Conservation (phyloP, 176 grass and related monocot genomes). For the Tillandsia leiboldiana region DNA sequence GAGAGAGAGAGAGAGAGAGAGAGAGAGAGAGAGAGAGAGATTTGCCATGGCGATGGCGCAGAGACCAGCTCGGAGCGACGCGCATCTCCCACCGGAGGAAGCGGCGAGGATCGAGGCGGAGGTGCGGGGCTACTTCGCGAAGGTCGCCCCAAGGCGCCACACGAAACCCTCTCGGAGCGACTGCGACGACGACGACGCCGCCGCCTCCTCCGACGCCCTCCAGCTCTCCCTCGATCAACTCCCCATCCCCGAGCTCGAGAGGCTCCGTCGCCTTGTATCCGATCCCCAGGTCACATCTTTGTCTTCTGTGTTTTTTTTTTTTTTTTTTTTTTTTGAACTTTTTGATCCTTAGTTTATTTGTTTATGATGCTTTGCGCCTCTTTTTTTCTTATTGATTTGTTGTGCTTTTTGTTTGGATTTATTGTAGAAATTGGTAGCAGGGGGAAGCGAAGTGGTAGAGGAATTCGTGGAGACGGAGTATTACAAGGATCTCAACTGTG, state of each 20-base stretch:
- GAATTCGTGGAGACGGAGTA: conserved; percentile 71
- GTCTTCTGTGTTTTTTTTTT: too few species aligned
- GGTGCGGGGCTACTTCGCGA: conserved; percentile 63
- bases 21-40: too few species aligned
- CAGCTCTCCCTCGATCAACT: neutral
- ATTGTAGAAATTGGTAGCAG: conserved; percentile 47
- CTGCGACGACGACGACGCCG: conserved; percentile 47
- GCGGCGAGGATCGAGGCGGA: conserved; percentile 56
- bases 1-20: too few species aligned
- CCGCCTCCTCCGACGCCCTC: neutral
- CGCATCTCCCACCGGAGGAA: conserved; percentile 51
- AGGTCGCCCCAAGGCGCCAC: conserved; percentile 43
- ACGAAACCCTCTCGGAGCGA: conserved; percentile 71
- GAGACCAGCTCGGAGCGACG: conserved; percentile 56
- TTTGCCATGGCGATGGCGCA: conserved; percentile 21
- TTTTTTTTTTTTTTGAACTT: too few species aligned
- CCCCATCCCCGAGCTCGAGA: conserved; percentile 51
- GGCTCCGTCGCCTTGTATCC: conserved; percentile 46
- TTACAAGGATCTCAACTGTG: conserved; percentile 54
- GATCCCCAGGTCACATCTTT: conserved; percentile 28
- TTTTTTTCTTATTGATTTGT: neutral
- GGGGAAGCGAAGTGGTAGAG: conserved; percentile 40
- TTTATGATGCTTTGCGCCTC: neutral
- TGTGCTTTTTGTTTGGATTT: conserved; percentile 12
- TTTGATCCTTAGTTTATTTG: conserved; percentile 8